Evolutionary conservation across 2,329 filamentous ascomycete species (phyloP).

Genomic region (Alternaria sp.): DNA sequence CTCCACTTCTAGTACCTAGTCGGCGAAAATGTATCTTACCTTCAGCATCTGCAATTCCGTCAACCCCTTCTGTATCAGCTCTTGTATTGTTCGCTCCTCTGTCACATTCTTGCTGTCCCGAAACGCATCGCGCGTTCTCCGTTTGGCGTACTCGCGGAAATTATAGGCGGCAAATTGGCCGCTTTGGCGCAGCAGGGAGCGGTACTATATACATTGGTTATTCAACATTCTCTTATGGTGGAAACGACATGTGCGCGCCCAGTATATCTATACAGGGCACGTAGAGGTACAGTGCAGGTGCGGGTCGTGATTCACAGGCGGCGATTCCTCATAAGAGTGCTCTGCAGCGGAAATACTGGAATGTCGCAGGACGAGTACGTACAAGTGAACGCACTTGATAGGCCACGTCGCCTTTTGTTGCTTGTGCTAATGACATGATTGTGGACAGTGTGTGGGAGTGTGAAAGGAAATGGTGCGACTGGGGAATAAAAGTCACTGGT

Average conservation of each 20-base stretch:
- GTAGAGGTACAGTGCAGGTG: neutral
- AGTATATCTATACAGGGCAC: neutral
- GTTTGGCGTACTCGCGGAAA: slow-evolving; percentile 94
- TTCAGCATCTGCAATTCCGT: slow-evolving; percentile 89
- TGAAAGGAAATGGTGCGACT: slow-evolving; percentile 36
- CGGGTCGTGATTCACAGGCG: neutral
- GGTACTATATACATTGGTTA: slow-evolving; percentile 69
- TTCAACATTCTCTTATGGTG: neutral
- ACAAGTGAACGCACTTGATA: slow-evolving; percentile 54
- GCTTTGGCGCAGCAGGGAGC: slow-evolving; percentile 86
- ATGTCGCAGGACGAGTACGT: slow-evolving; percentile 29
- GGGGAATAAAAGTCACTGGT: slow-evolving; percentile 48
- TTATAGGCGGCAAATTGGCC: slow-evolving; percentile 93
- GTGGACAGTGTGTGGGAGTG: slow-evolving; percentile 13
- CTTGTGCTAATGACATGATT: slow-evolving; percentile 49
- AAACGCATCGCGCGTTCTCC: slow-evolving; percentile 90
- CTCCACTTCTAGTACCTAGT: neutral
- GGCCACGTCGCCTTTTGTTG: slow-evolving; percentile 48
- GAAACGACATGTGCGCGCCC: neutral
- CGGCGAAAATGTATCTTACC: slow-evolving; percentile 61
- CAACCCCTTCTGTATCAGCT: slow-evolving; percentile 86
- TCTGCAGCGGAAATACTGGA: neutral
- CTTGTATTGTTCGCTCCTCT: slow-evolving; percentile 81
- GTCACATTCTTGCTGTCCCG: slow-evolving; percentile 76
- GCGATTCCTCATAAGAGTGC: neutral